Base-by-base conservation (phyloP, 2,329 filamentous ascomycete species). In the Aspergillus versicolor region DNA sequence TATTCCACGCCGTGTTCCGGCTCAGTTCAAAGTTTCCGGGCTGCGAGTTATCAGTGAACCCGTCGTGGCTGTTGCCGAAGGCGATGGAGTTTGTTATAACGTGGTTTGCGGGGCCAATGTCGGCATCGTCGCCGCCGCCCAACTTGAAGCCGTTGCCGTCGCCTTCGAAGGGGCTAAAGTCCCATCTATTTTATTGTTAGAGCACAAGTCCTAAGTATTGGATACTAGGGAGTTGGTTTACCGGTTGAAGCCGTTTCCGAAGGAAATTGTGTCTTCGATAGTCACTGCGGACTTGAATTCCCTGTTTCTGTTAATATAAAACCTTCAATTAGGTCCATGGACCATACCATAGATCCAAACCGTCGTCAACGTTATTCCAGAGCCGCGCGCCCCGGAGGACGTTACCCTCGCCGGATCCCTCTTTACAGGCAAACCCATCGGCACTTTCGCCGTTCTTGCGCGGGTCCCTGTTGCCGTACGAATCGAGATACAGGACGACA, bases 61-160 rank as follows among this genome's bases (percentile, higher is more conserved):
- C 61, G 27, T 63, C 59, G 11, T 63, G 56, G 8, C 57, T 27
- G 40, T 63, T 63, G 6, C 41, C 46, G 34, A 61, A 63, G 2
- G 61, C 61, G 13, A 61, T 61, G 38, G 54, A 56, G 43, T 63
- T 63, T 12, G 46, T 60, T 21, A 63, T 21, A 15, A 55, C 34
- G 57, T 63, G 61, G 52, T 63, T 58, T 9, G 59, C 59, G 1
- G 59, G 59, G 2, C 54, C 59, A 9, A 54, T 63, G 17, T 61
- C 59, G 2, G 51, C 59, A 4, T 56, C 61, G 32, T 60, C 55
- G 42, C 61, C 61, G 40, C 61, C 61, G 32, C 61, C 61, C 11
- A 63, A 59, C 11, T 63, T 63, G 50, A 56, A 63, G n/a, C 61
- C 61, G 38, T 63, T 63, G 22, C 61, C 61, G 49, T 63, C 61